A percentile compares a stretch with the other conserved stretches of the same genome.
These are phyloP conservation scores for Xylaria sp. DNA, from an alignment of 2,329 filamentous ascomycete genomes.

Conservation along the genomic window DNA sequence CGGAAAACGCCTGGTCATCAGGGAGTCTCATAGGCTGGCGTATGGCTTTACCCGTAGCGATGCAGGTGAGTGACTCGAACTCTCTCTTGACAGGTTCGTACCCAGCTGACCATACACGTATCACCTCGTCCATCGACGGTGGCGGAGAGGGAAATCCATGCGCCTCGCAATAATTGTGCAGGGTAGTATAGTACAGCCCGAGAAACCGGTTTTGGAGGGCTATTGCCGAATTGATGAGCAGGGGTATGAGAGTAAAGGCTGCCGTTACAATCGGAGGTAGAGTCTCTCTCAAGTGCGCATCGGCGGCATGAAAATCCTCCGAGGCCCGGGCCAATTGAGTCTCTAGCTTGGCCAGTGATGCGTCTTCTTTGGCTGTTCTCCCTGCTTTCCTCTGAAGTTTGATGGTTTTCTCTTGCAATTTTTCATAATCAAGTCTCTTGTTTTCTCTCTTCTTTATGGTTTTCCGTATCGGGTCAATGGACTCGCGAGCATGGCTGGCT, in stretches of 20 bases:
- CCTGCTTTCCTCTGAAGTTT: conserved; percentile 64
- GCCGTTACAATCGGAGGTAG: conserved; percentile 68
- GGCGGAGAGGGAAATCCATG: conserved; percentile 65
- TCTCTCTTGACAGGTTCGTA: conserved; percentile 61
- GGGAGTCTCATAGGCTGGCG: conserved; percentile 42
- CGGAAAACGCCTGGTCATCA: conserved; percentile 29
- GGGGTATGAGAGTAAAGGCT: conserved; percentile 68
- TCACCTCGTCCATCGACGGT: conserved; percentile 65
- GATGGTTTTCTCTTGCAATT: conserved; percentile 66
- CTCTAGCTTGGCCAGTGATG: conserved; percentile 64
- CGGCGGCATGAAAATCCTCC: conserved; percentile 69
- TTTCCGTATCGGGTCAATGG: conserved; percentile 68
- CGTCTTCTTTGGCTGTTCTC: conserved; percentile 68
- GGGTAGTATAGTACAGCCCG: conserved; percentile 69
- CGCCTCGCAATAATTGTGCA: conserved; percentile 68
- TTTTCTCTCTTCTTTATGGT: conserved; percentile 82
- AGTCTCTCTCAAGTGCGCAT: conserved; percentile 65
- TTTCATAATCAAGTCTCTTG: conserved; percentile 75
- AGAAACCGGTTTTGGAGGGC: conserved; percentile 73
- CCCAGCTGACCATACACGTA: conserved; percentile 58
- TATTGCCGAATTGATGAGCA: conserved; percentile 64
- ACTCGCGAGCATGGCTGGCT: conserved; percentile 62
- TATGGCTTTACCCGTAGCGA: conserved; percentile 63
- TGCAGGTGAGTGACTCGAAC: conserved; percentile 57
- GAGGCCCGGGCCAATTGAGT: conserved; percentile 59